These are phyloP conservation scores for Poronia punctata DNA, from an alignment of 495 filamentous ascomycete genomes.

Conservation along the genomic window DNA sequence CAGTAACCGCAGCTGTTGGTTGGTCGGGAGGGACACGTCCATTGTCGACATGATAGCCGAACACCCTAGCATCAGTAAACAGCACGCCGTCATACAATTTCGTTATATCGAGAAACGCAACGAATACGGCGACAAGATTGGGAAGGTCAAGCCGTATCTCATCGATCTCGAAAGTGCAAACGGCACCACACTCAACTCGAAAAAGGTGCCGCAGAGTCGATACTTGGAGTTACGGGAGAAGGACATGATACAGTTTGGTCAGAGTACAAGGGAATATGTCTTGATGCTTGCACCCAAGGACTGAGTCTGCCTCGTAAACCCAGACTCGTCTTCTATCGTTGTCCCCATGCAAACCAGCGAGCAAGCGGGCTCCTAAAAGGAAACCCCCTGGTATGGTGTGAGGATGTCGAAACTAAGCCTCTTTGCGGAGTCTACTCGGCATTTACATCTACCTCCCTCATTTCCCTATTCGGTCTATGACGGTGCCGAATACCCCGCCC, in stretches of 20 bases:
- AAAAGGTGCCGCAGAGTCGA: slow-evolving; percentile 61
- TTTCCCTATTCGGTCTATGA: neutral
- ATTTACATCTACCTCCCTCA: neutral
- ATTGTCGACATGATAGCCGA: slow-evolving; percentile 81
- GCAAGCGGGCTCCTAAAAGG: too few species aligned
- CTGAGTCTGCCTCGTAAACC: slow-evolving; percentile 20
- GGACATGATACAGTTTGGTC: slow-evolving; percentile 82
- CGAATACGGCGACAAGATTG: slow-evolving; percentile 76
- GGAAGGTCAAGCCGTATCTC: slow-evolving; percentile 79
- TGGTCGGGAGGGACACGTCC: slow-evolving; percentile 70
- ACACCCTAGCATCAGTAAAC: slow-evolving; percentile 86
- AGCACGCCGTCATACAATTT: slow-evolving; percentile 95
- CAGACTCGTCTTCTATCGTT: neutral
- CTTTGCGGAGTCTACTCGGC: too few species aligned
- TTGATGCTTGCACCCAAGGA: slow-evolving; percentile 58
- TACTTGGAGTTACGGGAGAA: slow-evolving; percentile 84
- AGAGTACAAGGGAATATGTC: slow-evolving; percentile 81
- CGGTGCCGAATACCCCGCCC: neutral
- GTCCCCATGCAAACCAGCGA: too few species aligned
- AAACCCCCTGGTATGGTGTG: too few species aligned
- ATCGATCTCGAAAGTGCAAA: slow-evolving; percentile 94
- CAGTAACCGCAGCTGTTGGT: slow-evolving; percentile 73
- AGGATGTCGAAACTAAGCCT: too few species aligned
- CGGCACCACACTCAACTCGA: slow-evolving; percentile 76
- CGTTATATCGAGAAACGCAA: slow-evolving; percentile 74